These are phyloP conservation scores for Massariosphaeria phaeospora DNA, from an alignment of 495 filamentous ascomycete genomes.

Conservation along the genomic window DNA sequence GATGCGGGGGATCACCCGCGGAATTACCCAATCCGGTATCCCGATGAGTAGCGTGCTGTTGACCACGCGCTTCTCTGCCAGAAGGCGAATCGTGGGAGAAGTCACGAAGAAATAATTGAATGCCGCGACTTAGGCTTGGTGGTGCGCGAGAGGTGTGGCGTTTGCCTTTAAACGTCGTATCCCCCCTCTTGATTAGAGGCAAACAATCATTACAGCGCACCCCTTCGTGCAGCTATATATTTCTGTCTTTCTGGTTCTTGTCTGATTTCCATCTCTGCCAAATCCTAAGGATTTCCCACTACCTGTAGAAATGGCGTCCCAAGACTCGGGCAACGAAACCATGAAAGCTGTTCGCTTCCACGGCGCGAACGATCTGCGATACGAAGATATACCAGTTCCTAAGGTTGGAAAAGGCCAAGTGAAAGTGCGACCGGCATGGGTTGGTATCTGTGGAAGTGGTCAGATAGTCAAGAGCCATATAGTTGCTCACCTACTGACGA, in stretches of 20 bases:
- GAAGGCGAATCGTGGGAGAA: not conserved
- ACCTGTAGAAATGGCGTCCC: too few relatives aligned
- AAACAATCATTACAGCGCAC: too few relatives aligned
- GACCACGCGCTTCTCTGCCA: constrained; percentile 9
- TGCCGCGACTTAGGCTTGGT: too few relatives aligned
- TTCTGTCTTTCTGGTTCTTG: too few relatives aligned
- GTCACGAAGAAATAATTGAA: constrained; percentile 1
- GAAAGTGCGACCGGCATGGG: constrained; percentile 51
- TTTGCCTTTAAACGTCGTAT: not conserved
- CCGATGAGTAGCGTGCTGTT: constrained; percentile 11
- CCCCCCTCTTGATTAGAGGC: not conserved
- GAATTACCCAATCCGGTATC: constrained; percentile 16
- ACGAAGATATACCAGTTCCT: constrained; percentile 40
- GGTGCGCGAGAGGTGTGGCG: not conserved
- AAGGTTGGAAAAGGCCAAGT: constrained; percentile 37
- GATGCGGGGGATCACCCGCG: constrained; percentile 24
- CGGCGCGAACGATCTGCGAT: constrained; percentile 38
- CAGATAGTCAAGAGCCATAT: not conserved
- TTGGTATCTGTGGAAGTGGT: constrained; percentile 57
- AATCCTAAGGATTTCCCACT: too few relatives aligned
- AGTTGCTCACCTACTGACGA: not conserved
- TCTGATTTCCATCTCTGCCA: too few relatives aligned
- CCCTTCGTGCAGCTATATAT: too few relatives aligned
- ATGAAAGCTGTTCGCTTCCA: constrained; percentile 44
- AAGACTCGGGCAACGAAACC: constrained; percentile 17